These are phyloP conservation scores for Pestalotiopsis sp. DNA, from an alignment of 2,329 filamentous ascomycete genomes.

Conservation along the genomic window DNA sequence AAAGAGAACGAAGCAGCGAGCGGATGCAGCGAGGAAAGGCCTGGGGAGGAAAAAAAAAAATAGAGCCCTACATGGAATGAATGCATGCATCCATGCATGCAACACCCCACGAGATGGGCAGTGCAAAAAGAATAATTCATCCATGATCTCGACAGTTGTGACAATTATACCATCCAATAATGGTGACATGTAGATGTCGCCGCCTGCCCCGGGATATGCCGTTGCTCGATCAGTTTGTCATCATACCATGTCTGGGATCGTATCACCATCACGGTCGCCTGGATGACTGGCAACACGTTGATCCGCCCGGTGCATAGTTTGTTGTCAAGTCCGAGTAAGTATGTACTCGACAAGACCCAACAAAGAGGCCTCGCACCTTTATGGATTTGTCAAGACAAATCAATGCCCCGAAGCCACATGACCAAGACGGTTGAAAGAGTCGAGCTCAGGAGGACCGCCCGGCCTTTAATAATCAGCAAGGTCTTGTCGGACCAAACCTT, in stretches of 20 bases:
- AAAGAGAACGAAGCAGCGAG: too few relatives aligned
- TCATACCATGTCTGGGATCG: neutral
- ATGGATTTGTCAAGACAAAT: neutral
- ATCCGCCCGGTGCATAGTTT: too few relatives aligned
- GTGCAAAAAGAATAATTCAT: too few relatives aligned
- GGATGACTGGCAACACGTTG: too few relatives aligned
- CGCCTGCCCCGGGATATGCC: neutral
- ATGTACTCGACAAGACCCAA: neutral
- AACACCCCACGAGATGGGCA: too few relatives aligned
- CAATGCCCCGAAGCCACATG: conserved; percentile 6
- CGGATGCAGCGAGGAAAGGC: too few relatives aligned
- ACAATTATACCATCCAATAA: neutral
- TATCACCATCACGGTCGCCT: neutral
- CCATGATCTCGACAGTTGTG: too few relatives aligned
- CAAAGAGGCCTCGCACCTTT: conserved; percentile 4
- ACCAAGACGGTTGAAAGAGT: neutral
- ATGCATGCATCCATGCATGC: too few relatives aligned
- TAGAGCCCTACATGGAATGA: too few relatives aligned
- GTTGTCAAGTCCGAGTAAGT: too few relatives aligned
- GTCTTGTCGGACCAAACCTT: neutral
- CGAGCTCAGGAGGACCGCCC: too few relatives aligned
- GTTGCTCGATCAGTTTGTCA: neutral
- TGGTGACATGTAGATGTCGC: neutral
- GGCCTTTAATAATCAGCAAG: conserved; percentile 3
- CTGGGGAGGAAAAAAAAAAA: too few relatives aligned